Conservation (phyloP, 495 filamentous ascomycete genomes). For the Apodospora peruviana region DNA sequence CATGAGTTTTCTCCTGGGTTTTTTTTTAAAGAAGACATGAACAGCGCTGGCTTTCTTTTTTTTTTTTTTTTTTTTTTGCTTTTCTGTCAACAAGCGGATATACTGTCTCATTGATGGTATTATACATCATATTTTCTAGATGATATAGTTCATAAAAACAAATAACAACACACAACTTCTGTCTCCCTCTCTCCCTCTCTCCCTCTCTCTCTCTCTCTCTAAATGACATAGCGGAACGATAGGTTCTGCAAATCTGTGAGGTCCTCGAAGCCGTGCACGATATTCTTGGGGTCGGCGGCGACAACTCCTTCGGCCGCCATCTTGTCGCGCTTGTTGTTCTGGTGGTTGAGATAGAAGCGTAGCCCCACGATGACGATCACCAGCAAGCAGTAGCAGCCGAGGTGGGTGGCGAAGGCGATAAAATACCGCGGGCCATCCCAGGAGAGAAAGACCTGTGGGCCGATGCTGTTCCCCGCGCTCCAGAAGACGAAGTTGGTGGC, state of each 20-base stretch:
- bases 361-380: conserved; percentile 41
- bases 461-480: conserved; percentile 46
- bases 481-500: conserved; percentile 47
- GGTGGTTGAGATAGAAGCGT: conserved; percentile 38
- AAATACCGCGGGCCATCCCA: conserved; percentile 47
- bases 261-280: conserved; percentile 52
- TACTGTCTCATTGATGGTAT: too few species aligned
- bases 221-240: conserved; percentile 53
- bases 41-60: too few species aligned
- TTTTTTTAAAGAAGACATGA: too few species aligned
- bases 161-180: too few species aligned
- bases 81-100: too few species aligned
- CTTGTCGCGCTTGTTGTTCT: conserved; percentile 45
- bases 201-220: too few species aligned
- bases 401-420: conserved; percentile 50
- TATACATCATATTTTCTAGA: too few species aligned
- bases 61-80: too few species aligned
- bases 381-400: conserved; percentile 47
- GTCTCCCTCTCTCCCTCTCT: too few species aligned
- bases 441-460: conserved; percentile 49
- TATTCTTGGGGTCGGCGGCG: conserved; percentile 34
- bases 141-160: too few species aligned
- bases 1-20: too few species aligned
- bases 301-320: conserved; percentile 34
- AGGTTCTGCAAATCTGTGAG: conserved; percentile 54